These are phyloP conservation scores for Leucosporidium yakuticum DNA, from an alignment of 768 basidiomycete genomes.

Conservation along the genomic window DNA sequence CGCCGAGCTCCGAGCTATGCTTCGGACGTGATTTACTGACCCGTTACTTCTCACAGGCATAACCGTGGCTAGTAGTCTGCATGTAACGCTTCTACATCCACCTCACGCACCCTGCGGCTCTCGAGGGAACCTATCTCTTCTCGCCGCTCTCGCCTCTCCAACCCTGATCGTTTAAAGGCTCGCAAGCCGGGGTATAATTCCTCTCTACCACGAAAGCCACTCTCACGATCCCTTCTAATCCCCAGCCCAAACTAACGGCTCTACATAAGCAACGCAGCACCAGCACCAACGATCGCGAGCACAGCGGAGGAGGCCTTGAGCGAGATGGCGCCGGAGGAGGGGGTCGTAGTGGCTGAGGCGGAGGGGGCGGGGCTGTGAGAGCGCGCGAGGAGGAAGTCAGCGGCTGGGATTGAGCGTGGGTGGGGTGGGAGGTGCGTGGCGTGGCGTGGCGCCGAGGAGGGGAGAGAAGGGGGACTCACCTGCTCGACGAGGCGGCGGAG, in stretches of 20 bases:
- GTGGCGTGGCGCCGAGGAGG: no score
- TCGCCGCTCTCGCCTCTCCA: no score
- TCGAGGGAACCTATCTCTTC: no score
- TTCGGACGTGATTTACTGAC: no score
- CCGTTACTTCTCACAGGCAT: not conserved
- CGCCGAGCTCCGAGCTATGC: not conserved
- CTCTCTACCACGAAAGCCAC: no score
- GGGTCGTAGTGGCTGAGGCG: not conserved
- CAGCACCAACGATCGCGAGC: not conserved
- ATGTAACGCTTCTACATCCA: not conserved
- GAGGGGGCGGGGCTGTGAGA: not conserved
- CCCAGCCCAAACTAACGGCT: not conserved
- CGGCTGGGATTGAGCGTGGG: no score
- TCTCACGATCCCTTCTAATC: no score
- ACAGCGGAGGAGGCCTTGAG: not conserved
- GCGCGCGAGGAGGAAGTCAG: no score
- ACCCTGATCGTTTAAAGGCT: no score
- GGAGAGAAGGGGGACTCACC: no score
- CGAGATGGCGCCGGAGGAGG: not conserved
- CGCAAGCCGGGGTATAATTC: not conserved
- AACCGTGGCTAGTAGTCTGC: not conserved
- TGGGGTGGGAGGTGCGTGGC: no score
- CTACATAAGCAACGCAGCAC: not conserved
- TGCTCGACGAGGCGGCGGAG: not conserved
- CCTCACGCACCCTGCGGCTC: not conserved